A percentile compares a stretch with the other conserved stretches of the same genome.
Conservation (phyloP, 371 early-diverging fungal species). For the Saksenaea vasiformis region DNA sequence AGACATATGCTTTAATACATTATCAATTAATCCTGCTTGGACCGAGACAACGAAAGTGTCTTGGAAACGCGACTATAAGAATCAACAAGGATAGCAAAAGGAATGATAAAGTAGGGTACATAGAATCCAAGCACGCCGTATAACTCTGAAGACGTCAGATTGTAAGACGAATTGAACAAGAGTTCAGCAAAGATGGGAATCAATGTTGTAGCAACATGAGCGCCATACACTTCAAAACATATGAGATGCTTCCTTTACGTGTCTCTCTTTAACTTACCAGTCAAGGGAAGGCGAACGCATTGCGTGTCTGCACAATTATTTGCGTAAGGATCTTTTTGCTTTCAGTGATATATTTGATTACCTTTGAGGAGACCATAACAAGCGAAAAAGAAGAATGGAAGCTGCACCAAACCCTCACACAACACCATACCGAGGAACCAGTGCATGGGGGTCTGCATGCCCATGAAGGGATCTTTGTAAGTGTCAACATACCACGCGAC, state of each 20-base stretch:
- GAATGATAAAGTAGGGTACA: constrained; percentile 60
- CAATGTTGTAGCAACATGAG: constrained; percentile 67
- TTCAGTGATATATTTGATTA: constrained; percentile 11
- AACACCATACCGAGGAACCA: constrained; percentile 63
- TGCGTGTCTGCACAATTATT: constrained; percentile 21
- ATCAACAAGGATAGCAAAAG: constrained; percentile 49
- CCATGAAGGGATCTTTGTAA: constrained; percentile 65
- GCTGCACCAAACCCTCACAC: constrained; percentile 62
- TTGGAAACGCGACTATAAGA: constrained; percentile 35
- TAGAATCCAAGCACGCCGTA: constrained; percentile 48
- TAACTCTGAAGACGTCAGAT: constrained; percentile 36
- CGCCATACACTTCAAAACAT: constrained; percentile 47
- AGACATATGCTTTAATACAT: neutral
- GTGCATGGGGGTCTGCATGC: constrained; percentile 22
- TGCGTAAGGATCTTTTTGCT: neutral
- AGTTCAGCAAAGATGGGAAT: constrained; percentile 53
- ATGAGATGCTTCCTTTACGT: neutral
- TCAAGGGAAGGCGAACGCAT: constrained; percentile 45
- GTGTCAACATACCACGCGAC: constrained; percentile 35
- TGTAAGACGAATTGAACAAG: constrained; percentile 34
- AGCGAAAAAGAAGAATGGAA: constrained; percentile 71
- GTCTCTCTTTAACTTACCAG: constrained; percentile 23
- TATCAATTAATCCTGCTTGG: neutral
- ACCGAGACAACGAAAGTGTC: neutral
- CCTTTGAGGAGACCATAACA: constrained; percentile 48